These are phyloP conservation scores for Trichocladium uniseriatum DNA, from an alignment of 495 filamentous ascomycete species.

Conservation along the genomic window DNA sequence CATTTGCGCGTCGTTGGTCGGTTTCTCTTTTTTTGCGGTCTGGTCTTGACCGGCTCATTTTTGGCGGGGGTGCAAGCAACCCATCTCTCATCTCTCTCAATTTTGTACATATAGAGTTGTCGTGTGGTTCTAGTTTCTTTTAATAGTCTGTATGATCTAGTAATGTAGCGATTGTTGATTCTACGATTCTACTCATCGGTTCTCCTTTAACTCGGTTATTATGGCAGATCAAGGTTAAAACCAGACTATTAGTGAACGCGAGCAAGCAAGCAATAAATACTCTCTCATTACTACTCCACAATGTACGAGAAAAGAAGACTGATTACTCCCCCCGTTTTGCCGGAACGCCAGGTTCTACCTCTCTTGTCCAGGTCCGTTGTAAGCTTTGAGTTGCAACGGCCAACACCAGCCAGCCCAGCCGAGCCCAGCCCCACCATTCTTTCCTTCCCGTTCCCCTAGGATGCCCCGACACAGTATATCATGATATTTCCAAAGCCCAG, in stretches of 20 bases:
- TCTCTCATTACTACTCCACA: neutral
- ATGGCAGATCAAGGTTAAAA: no score
- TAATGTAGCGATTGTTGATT: neutral
- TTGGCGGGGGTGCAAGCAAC: neutral
- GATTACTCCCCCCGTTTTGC: neutral
- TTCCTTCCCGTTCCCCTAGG: no score
- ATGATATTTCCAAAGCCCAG: slow-evolving; percentile 8
- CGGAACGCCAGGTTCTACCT: neutral
- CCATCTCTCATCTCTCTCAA: slow-evolving; percentile 8
- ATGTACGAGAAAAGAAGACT: neutral
- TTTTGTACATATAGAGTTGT: slow-evolving; percentile 5
- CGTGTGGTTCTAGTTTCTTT: neutral
- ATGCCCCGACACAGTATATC: neutral
- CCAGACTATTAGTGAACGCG: no score
- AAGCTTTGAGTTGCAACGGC: no score
- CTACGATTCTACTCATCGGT: neutral
- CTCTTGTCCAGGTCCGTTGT: neutral
- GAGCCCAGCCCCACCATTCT: no score
- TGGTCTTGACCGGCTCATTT: neutral
- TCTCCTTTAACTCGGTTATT: no score
- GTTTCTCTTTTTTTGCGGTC: neutral
- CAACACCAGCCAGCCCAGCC: no score
- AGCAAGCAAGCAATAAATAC: neutral
- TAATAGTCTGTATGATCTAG: neutral
- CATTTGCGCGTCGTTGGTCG: neutral